Evolutionary conservation across 148 eudicot genomes (phyloP).

Genomic region (Nepenthes mirabilis): DNA sequence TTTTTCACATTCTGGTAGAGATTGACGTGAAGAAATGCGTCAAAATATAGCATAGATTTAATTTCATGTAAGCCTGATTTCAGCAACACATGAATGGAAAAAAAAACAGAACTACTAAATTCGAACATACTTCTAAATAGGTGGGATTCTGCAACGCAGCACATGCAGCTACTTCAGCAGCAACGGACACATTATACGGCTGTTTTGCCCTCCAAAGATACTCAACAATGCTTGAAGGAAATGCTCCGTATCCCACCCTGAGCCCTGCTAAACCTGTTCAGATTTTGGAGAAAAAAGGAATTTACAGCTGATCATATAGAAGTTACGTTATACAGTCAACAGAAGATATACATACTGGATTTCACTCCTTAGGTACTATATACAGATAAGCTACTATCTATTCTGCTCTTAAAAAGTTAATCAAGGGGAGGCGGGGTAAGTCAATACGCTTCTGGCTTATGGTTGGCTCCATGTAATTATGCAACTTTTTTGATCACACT

Average conservation of each 20-base stretch:
- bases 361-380: neutral
- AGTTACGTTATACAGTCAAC: no score
- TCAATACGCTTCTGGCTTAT: no score
- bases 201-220: slow-evolving; percentile 95
- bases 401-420: no score
- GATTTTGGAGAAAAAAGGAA: neutral
- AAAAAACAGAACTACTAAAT: neutral
- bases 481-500: no score
- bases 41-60: neutral
- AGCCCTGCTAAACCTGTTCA: slow-evolving; percentile 82
- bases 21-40: neutral
- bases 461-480: no score
- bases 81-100: neutral
- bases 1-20: slow-evolving; percentile 61
- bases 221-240: slow-evolving; percentile 77
- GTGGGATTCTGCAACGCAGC: slow-evolving; percentile 76
- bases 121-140: slow-evolving; percentile 55
- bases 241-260: slow-evolving; percentile 92
- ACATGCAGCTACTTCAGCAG: slow-evolving; percentile 96
- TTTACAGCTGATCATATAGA: no score
- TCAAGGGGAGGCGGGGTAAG: no score
- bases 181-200: slow-evolving; percentile 95
- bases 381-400: no score
- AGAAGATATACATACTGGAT: no score
- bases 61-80: neutral